These are phyloP conservation scores for Neopestalotiopsis sp. DNA, from an alignment of 2,329 filamentous ascomycete genomes.

Conservation along the genomic window DNA sequence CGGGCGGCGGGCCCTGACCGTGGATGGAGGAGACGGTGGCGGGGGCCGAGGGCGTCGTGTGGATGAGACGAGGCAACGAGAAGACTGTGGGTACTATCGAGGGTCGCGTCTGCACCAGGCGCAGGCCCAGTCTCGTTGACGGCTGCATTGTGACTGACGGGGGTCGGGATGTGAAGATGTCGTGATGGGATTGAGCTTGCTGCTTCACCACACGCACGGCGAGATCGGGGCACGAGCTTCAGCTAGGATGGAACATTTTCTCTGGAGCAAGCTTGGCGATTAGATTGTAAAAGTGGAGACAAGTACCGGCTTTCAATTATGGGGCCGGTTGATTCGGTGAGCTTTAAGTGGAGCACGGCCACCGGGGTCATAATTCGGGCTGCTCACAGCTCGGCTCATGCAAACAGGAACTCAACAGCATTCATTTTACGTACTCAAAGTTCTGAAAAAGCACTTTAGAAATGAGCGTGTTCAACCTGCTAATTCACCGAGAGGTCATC, in stretches of 20 bases:
- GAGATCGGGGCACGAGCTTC: constrained; percentile 16
- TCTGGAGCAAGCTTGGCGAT: constrained; percentile 1
- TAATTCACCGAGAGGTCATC: too few species aligned
- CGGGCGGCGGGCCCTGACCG: constrained; percentile 64
- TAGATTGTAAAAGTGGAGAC: constrained; percentile 7
- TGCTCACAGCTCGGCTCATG: background rate
- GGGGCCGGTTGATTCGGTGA: background rate
- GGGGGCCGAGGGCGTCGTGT: constrained; percentile 39
- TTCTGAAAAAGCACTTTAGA: too few species aligned
- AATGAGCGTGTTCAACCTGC: too few species aligned
- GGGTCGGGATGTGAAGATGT: background rate
- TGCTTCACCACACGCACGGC: background rate
- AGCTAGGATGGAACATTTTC: constrained; percentile 6
- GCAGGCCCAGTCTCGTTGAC: constrained; percentile 45
- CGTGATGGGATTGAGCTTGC: constrained; percentile 14
- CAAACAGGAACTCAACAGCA: too few species aligned
- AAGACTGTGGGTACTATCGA: constrained; percentile 28
- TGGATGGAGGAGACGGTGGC: constrained; percentile 59
- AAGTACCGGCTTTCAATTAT: background rate
- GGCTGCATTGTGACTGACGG: constrained; percentile 43
- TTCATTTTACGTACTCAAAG: too few species aligned
- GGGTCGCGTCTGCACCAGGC: constrained; percentile 36
- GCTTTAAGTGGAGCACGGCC: background rate
- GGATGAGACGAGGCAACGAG: constrained; percentile 37
- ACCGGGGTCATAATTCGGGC: background rate